These are phyloP conservation scores for Phytophthora pinifolia DNA, from an alignment of 352 stramenopile genomes.

Conservation along the genomic window DNA sequence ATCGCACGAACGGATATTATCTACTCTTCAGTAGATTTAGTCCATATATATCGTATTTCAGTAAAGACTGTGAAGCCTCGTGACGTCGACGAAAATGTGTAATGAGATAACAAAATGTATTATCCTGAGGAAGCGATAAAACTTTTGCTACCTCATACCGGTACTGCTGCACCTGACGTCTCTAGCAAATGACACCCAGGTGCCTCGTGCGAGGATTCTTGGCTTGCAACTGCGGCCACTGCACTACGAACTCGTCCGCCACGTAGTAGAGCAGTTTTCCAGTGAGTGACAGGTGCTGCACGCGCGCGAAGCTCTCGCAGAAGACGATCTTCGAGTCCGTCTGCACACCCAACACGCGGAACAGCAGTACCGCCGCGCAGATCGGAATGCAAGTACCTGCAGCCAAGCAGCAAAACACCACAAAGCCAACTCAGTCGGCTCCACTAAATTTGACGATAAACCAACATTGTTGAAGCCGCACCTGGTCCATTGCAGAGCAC, in stretches of 20 bases:
- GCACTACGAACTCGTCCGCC: constrained; percentile 93
- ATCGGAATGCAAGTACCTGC: constrained; percentile 93
- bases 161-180: no score
- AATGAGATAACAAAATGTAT: no score
- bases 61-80: no score
- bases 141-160: no score
- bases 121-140: no score
- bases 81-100: no score
- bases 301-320: constrained; percentile 94
- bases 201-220: constrained; percentile 85
- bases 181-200: constrained; percentile 87
- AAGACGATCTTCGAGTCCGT: constrained; percentile 88
- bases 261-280: constrained; percentile 93
- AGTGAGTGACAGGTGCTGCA: constrained; percentile 92
- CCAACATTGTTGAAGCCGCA: not conserved
- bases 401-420: not conserved
- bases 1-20: no score
- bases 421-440: constrained; percentile 23
- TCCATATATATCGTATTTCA: no score
- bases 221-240: constrained; percentile 90
- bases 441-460: not conserved
- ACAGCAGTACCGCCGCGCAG: constrained; percentile 81
- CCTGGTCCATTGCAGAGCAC: constrained; percentile 94
- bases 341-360: constrained; percentile 76
- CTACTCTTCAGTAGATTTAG: no score